Conservation (phyloP, 306 rosid genomes). For the Heteromeles arbutifolia region DNA sequence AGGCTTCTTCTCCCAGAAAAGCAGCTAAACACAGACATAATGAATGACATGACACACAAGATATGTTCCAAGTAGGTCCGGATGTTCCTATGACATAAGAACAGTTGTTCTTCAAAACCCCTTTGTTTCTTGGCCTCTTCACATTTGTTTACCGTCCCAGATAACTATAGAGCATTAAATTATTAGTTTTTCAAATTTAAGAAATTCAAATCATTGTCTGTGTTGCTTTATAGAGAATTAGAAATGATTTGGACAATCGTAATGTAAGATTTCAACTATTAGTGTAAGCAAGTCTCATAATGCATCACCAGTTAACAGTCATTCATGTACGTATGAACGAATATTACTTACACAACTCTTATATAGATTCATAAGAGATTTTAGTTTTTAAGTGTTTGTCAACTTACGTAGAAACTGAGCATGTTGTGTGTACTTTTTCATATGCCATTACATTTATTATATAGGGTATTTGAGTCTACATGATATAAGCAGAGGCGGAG, state of each 20-base stretch:
- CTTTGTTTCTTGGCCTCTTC: neutral
- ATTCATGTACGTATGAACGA: too few species aligned
- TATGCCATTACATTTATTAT: neutral
- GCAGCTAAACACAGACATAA: conserved; percentile 15
- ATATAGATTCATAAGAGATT: neutral
- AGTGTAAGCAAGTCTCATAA: too few species aligned
- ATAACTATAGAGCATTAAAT: neutral
- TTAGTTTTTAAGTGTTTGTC: neutral
- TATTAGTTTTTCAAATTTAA: neutral
- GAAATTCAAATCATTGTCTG: neutral
- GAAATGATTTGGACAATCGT: too few species aligned
- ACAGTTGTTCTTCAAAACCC: neutral
- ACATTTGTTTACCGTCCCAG: neutral
- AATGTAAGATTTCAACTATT: neutral
- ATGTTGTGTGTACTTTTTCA: too few species aligned
- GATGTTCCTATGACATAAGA: conserved; percentile 11
- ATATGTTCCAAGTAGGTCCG: conserved; percentile 13
- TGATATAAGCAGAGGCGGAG: too few species aligned
- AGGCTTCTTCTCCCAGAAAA: conserved; percentile 2
- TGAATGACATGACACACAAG: neutral
- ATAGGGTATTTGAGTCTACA: too few species aligned
- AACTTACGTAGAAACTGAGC: neutral
- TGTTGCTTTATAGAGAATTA: neutral
- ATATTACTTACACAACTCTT: neutral
- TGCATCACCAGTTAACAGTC: too few species aligned